Percentiles rank a stretch among this genome's conserved stretches.
Evolutionary conservation across 306 rosid species (phyloP).

Genomic region (Vigna nakashimae): DNA sequence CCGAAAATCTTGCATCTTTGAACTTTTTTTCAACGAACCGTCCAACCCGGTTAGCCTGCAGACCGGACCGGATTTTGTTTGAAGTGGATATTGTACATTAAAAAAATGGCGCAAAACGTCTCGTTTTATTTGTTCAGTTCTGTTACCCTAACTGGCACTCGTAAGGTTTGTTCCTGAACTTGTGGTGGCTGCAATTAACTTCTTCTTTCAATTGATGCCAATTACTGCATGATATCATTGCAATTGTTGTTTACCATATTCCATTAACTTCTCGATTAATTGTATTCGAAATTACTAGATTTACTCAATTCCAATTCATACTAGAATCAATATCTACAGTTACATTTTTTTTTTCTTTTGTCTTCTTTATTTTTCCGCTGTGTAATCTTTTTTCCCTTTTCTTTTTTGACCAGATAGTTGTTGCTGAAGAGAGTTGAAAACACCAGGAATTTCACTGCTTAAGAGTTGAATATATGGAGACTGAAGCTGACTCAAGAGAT

Average conservation of each 20-base stretch:
- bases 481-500: conserved; percentile 34
- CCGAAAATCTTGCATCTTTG: neutral
- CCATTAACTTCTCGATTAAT: neutral
- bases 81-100: neutral
- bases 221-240: neutral
- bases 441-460: conserved; percentile 14
- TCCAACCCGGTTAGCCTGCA: neutral
- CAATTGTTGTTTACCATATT: neutral
- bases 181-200: conserved; percentile 16
- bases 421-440: neutral
- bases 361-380: neutral
- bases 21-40: neutral
- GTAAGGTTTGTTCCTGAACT: neutral
- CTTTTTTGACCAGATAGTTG: neutral
- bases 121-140: too few species aligned
- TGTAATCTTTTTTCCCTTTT: neutral
- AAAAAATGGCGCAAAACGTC: neutral
- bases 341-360: neutral
- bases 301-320: neutral
- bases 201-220: neutral
- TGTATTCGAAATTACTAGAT: neutral
- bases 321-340: neutral
- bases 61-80: neutral
- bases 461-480: conserved; percentile 27
- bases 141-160: neutral